A percentile compares a stretch with the other conserved stretches of the same genome.
phyloP scores from a whole-genome alignment of 2,329 filamentous ascomycete genomes.

The Fusarium penzigii region DNA sequence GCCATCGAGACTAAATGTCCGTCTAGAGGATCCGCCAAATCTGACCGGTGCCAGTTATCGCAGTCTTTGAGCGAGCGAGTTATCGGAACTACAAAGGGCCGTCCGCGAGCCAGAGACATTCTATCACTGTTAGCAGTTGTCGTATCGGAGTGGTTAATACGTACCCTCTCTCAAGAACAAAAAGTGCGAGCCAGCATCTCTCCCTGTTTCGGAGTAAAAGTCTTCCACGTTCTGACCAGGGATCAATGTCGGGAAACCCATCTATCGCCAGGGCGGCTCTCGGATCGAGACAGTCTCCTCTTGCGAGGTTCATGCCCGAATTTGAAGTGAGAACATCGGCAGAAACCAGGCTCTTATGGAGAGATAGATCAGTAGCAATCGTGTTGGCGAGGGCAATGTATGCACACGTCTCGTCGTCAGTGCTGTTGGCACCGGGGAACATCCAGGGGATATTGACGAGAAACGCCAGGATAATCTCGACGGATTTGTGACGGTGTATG shows the following conservation, averaged over 20 bases:
- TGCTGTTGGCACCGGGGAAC: slow-evolving; percentile 65
- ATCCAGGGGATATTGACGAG: slow-evolving; percentile 79
- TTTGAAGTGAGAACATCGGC: slow-evolving; percentile 47
- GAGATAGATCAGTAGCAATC: slow-evolving; percentile 67
- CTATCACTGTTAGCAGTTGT: slow-evolving; percentile 23
- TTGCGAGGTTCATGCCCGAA: slow-evolving; percentile 51
- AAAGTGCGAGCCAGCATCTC: slow-evolving; percentile 70
- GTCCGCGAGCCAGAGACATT: slow-evolving; percentile 69
- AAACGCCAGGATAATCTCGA: slow-evolving; percentile 73
- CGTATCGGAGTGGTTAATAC: slow-evolving; percentile 1
- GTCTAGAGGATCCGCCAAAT: slow-evolving; percentile 65
- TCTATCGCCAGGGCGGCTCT: slow-evolving; percentile 66
- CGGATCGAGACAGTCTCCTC: slow-evolving; percentile 69
- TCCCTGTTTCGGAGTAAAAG: slow-evolving; percentile 65
- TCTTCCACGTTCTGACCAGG: slow-evolving; percentile 59
- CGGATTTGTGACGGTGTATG: slow-evolving; percentile 62
- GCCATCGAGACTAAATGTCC: slow-evolving; percentile 72
- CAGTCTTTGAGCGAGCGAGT: slow-evolving; percentile 67
- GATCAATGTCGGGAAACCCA: slow-evolving; percentile 65
- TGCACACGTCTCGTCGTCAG: slow-evolving; percentile 71
- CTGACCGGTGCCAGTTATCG: slow-evolving; percentile 67
- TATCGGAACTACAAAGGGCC: slow-evolving; percentile 67
- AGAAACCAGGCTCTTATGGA: slow-evolving; percentile 69
- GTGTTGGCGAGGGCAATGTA: slow-evolving; percentile 71
- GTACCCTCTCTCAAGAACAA: slow-evolving; percentile 70